Evolutionary conservation across 148 eudicot genomes (phyloP), one percentile per base, ranked within the genome.

Genomic region (Camellia granthamiana): DNA sequence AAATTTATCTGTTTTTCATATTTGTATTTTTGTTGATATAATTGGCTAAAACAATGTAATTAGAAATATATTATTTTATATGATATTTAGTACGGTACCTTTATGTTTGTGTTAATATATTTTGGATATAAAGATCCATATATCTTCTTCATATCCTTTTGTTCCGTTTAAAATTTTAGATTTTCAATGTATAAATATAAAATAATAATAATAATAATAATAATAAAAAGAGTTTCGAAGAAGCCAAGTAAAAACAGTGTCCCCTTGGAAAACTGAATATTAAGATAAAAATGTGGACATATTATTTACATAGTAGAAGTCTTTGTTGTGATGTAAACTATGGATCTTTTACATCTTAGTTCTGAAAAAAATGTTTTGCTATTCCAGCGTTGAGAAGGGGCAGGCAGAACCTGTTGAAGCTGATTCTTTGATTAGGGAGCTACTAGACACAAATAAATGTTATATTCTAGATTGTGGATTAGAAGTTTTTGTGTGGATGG

Each of bases 401-500:
- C 84, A 92, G 81, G 81, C 87, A 44, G 90, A 89, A 81, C 89
- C 88, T 69, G 77, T 88, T 74, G 92, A 88, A 74, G 86, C 87
- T 54, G 90, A 90, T 80, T 74, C 89, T 80, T 84, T 93, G 81
- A 90, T 88, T 58, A 92, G 85, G 87, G 92, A 91, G 83, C 79
- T 90, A 81, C 86, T 97, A 64, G 84, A 87, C 77, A 92, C 98
- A 60, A 79, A 85, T 74, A 90, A 84, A 82, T 97, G 99, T 86
- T 92, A 88, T 83, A 72, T 97, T 81, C 81, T 97, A 72, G 99
- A 97, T 79, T 97, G 97, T 80, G 98, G 97, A 19, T 38, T 71
- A 21, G 94, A 91, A 87, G 85, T 92, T 78, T 92, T 82, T 85
- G 92, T 97, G 80, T 97, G 99, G 99, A 88, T 91, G 83, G 99